Evolutionary conservation across 805 yeast genomes (phyloP), one percentile per base, ranked within the genome.

Genomic region (Phaffomyces antillensis): DNA sequence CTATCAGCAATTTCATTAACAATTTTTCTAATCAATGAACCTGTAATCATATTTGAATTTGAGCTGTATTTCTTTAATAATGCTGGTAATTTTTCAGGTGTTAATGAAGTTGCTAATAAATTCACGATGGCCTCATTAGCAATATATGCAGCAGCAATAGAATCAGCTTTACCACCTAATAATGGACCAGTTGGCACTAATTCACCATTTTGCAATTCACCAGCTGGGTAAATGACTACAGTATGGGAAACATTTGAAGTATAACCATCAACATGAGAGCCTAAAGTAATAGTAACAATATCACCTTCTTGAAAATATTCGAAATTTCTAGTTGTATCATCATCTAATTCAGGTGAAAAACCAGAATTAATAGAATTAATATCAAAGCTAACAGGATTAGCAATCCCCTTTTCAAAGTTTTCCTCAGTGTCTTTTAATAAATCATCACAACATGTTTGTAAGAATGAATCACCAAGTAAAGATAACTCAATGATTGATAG

Each of bases 241-340:
- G 97, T 90, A 65, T 93, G 99, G 26, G 95, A 79, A 11, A 79
- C 80, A 61, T 80, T 78, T 2, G 96, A 81, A 12, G 97, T 86
- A 69, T 90, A 93, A 45, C 99, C 99, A 65, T 93, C 99, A 54
- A 93, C 78, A 52, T 93, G 97, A 48, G 84, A 90, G 40, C 97
- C 99, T 26, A 91, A 72, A 12, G 85, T 71, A 46, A 93, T 75
- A 50, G 91, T 90, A 31, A 87, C 87, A 40, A 90, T 73, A 63
- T 93, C 97, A 41, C 98, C 98, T 23, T 79, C 78, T 44, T 64
- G 62, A 55, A 86, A 77, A 43, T 65, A 63, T 43, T 62, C 62
- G 52, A 67, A 57, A 17, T 53, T 55, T 40, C 49, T 51, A 48
- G 71, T 55, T 30, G 71, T 71, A 52, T 81, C 85, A 59, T 81